These are phyloP conservation scores for Drechslera avenae DNA, from an alignment of 2,329 filamentous ascomycete species.

Conservation along the genomic window DNA sequence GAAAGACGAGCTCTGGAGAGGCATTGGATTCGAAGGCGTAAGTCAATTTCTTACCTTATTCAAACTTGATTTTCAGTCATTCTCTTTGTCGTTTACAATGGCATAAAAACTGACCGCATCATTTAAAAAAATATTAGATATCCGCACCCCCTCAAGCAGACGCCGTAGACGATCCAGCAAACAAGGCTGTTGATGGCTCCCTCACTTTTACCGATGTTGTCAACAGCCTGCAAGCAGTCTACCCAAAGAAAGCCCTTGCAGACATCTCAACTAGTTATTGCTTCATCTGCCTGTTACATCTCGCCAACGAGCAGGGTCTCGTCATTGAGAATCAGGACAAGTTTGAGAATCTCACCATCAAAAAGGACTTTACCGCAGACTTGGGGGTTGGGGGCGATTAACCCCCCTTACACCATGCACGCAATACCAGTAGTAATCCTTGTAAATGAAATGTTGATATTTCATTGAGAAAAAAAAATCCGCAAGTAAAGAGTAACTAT, in stretches of 20 bases:
- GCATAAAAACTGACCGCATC: no score
- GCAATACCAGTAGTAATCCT: no score
- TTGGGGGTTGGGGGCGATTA: slow-evolving; percentile 35
- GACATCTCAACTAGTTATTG: slow-evolving; percentile 94
- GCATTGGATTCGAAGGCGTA: slow-evolving; percentile 59
- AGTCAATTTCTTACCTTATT: no score
- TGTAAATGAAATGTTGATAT: no score
- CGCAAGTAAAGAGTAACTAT: no score
- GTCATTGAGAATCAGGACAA: slow-evolving; percentile 69
- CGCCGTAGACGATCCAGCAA: slow-evolving; percentile 34
- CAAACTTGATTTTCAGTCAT: no score
- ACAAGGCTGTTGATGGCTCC: slow-evolving; percentile 55
- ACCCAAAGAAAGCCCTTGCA: slow-evolving; percentile 81
- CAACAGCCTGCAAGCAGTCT: slow-evolving; percentile 84
- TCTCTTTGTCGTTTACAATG: background rate
- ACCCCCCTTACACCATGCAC: no score
- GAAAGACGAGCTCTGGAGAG: slow-evolving; percentile 69
- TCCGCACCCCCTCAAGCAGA: slow-evolving; percentile 23
- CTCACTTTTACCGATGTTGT: slow-evolving; percentile 92
- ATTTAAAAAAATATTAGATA: slow-evolving; percentile 26
- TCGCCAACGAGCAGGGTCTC: slow-evolving; percentile 92
- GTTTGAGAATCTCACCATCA: slow-evolving; percentile 56
- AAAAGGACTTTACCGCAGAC: slow-evolving; percentile 53
- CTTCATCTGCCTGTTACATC: slow-evolving; percentile 89
- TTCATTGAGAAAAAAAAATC: no score